Evolutionary conservation across 345 rosid genomes (phyloP), one percentile per base, ranked within the genome.

Genomic region (Hibiscus mutabilis): DNA sequence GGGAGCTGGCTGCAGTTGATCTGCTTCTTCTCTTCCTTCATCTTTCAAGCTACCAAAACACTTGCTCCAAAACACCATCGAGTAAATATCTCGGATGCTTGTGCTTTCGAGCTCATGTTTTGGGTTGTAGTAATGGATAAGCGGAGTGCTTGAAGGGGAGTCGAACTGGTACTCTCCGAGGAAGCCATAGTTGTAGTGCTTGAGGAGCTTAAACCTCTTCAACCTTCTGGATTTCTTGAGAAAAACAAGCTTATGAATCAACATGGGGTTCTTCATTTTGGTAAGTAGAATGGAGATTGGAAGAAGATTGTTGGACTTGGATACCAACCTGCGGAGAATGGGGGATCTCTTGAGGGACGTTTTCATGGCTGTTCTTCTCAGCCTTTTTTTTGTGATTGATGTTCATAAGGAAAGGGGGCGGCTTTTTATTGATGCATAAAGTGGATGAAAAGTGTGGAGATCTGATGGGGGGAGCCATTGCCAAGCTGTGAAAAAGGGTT

Each of bases 91-190:
- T 49, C 35, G 70, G 2, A 58, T 53, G 49, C 75, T 27, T 29
- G 73, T 68, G 10, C 47, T 59, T 4, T 53, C 61, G 58, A 57
- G 61, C 58, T 77, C 29, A 13, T 58, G 61, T 12, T 64, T 40
- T 21, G n/a, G 68, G 9, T 66, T 21, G n/a, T 13, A n/a, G 61
- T 31, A 58, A 40, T 33, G 66, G 6, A 82, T 72, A 62, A 81
- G 71, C 0, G 82, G 82, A 33, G 83, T 79, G 24, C 79, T 73
- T 42, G 91, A 75, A 76, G 86, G 80, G 8, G 89, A 88, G 77
- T 68, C 58, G 3, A 79, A 82, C 79, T 84, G 85, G 56, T 79
- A 86, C 19, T 86, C 89, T 25, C 64, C 75, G 5, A 82, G 78
- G 68, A 19, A 55, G 12, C 49, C 51, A 21, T 56, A 37, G 60